Evolutionary conservation across 345 rosid species (phyloP).

Genomic region (Bruguiera sexangula): DNA sequence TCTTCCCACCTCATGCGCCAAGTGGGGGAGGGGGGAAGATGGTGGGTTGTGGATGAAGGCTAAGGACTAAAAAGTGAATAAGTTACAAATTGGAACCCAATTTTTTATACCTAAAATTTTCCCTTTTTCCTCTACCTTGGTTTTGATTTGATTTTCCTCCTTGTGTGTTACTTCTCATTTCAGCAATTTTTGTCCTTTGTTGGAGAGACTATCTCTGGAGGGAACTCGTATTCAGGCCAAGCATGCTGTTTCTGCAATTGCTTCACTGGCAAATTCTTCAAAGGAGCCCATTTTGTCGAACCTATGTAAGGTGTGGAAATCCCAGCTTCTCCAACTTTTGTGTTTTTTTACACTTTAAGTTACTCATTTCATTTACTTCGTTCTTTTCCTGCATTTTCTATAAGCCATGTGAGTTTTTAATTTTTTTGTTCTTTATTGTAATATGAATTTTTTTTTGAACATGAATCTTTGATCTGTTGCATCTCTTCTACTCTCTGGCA

Average conservation of each 20-base stretch:
- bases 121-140: not conserved
- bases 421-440: not conserved
- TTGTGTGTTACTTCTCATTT: not conserved
- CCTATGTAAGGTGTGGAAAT: conserved; percentile 61
- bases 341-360: not conserved
- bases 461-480: not conserved
- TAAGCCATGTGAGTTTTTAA: too few relatives aligned
- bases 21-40: too few relatives aligned
- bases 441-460: not conserved
- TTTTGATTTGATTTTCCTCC: not conserved
- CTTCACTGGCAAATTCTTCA: conserved; percentile 57
- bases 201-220: conserved; percentile 63
- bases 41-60: too few relatives aligned
- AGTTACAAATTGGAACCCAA: too few relatives aligned
- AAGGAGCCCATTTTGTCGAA: conserved; percentile 33
- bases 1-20: too few relatives aligned
- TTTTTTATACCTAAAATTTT: not conserved
- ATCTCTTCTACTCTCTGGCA: not conserved
- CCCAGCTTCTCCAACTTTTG: conserved; percentile 7
- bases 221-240: conserved; percentile 85
- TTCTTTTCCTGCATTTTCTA: not conserved
- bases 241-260: conserved; percentile 77
- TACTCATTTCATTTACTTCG: not conserved
- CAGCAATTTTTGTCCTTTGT: conserved; percentile 59
- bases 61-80: too few relatives aligned